A percentile compares a stretch with the other conserved stretches of the same genome.
Conservation (phyloP, 2,329 filamentous ascomycete species). For the Colletotrichum plurivorum region DNA sequence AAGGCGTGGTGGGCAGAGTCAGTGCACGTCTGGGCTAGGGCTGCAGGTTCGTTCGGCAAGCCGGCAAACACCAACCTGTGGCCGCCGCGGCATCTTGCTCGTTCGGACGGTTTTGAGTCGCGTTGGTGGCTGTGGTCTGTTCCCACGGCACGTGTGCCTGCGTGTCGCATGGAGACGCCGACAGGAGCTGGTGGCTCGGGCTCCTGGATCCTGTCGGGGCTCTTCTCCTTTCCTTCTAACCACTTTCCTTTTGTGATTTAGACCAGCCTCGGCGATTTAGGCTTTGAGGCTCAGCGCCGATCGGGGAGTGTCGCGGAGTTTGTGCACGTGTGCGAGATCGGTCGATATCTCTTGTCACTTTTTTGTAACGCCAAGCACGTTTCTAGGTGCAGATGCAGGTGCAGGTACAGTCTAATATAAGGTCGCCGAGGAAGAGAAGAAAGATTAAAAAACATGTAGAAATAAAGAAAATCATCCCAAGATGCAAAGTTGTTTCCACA, state of each 20-base stretch:
- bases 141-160: neutral
- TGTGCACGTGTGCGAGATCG: no score
- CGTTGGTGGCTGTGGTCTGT: neutral
- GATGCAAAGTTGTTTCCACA: neutral
- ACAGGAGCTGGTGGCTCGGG: slow-evolving; percentile 29
- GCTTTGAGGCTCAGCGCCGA: slow-evolving; percentile 9
- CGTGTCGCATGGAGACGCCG: slow-evolving; percentile 9
- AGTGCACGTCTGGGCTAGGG: slow-evolving; percentile 25
- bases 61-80: slow-evolving; percentile 24
- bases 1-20: slow-evolving; percentile 24
- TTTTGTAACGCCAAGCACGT: slow-evolving; percentile 3
- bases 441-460: neutral
- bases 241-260: slow-evolving; percentile 14
- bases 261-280: neutral
- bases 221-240: slow-evolving; percentile 8
- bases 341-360: neutral
- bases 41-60: neutral
- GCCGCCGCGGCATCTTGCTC: neutral
- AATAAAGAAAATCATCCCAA: neutral
- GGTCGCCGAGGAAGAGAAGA: neutral
- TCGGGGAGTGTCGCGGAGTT: neutral
- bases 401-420: neutral
- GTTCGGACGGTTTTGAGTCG: slow-evolving; percentile 32
- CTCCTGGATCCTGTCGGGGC: neutral
- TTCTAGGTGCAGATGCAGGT: neutral